Evolutionary conservation across 805 yeast species (phyloP).

Genomic region (Myxozyma geophila): DNA sequence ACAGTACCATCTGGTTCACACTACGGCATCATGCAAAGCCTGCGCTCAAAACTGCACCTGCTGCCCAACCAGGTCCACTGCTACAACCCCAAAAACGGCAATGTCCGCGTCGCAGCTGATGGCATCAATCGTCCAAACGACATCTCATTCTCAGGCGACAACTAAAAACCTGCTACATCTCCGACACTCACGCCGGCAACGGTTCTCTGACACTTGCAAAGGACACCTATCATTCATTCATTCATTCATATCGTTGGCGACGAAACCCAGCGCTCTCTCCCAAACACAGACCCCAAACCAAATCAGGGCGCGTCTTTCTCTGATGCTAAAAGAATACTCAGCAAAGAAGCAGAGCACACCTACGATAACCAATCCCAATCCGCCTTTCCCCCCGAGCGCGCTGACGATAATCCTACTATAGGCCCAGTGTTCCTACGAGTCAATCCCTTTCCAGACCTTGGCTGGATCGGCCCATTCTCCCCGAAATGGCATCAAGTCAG

Average conservation of each 20-base stretch:
- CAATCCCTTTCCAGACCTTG: constrained; percentile 3
- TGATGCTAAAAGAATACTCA: no score
- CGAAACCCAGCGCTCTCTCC: constrained; percentile 54
- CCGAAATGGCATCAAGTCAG: constrained; percentile 22
- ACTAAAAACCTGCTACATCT: constrained; percentile 54
- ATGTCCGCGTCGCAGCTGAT: constrained; percentile 45
- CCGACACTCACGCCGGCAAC: constrained; percentile 48
- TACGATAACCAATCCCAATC: constrained; percentile 75
- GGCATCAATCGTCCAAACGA: constrained; percentile 70
- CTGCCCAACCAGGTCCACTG: constrained; percentile 50
- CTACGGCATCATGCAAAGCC: constrained; percentile 38
- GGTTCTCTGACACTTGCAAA: constrained; percentile 59
- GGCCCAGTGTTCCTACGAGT: constrained; percentile 14
- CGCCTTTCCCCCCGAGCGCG: no score
- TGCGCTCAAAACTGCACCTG: constrained; percentile 28
- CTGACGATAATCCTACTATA: constrained; percentile 63
- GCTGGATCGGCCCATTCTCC: constrained; percentile 25
- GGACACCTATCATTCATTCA: constrained; percentile 76
- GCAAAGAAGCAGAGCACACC: constrained; percentile 69
- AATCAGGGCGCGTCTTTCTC: no score
- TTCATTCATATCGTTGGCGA: constrained; percentile 90
- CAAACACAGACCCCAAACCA: constrained; percentile 2
- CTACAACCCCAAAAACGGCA: constrained; percentile 43
- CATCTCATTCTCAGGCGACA: constrained; percentile 55
- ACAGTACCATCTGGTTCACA: constrained; percentile 43